A percentile compares a stretch with the other conserved stretches of the same genome.
These are phyloP conservation scores for Candida sp. DNA, from an alignment of 1,139 yeast species.

Conservation along the genomic window DNA sequence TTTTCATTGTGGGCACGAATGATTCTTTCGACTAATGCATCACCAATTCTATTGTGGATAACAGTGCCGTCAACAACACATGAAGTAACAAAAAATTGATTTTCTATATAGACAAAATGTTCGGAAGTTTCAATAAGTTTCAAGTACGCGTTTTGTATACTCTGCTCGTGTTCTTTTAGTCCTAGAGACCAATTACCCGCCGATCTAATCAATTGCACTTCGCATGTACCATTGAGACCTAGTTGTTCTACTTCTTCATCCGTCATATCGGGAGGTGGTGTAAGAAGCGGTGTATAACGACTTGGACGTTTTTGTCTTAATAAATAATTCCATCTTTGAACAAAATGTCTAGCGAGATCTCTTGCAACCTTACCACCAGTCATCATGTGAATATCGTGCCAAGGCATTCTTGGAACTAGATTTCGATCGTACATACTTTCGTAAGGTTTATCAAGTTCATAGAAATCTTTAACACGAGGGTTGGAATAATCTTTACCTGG, in stretches of 20 bases:
- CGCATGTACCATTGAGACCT: slow-evolving; percentile 84
- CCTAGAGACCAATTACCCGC: slow-evolving; percentile 95
- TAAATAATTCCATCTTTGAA: slow-evolving; percentile 96
- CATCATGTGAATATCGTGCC: slow-evolving; percentile 99
- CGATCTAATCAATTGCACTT: slow-evolving; percentile 84
- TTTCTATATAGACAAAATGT: slow-evolving; percentile 91
- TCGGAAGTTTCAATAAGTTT: slow-evolving; percentile 88
- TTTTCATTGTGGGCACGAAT: slow-evolving; percentile 80
- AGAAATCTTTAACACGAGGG: slow-evolving; percentile 89
- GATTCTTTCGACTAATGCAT: slow-evolving; percentile 93
- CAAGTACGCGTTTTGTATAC: slow-evolving; percentile 90
- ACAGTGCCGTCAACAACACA: slow-evolving; percentile 83
- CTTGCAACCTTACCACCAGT: slow-evolving; percentile 95
- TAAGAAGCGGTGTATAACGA: slow-evolving; percentile 82
- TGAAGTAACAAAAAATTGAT: slow-evolving; percentile 89
- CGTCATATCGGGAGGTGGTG: slow-evolving; percentile 90
- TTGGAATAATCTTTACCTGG: slow-evolving; percentile 98
- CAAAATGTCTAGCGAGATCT: slow-evolving; percentile 90
- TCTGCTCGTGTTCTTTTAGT: slow-evolving; percentile 75
- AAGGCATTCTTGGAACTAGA: slow-evolving; percentile 90
- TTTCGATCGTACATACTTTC: slow-evolving; percentile 90
- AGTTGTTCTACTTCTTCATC: slow-evolving; percentile 62
- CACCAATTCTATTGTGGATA: slow-evolving; percentile 89
- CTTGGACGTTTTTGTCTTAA: slow-evolving; percentile 93
- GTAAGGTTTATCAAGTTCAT: slow-evolving; percentile 76